Base-by-base conservation (phyloP, 2,329 filamentous ascomycete species). In the Ceratocystis alfenasii region DNA sequence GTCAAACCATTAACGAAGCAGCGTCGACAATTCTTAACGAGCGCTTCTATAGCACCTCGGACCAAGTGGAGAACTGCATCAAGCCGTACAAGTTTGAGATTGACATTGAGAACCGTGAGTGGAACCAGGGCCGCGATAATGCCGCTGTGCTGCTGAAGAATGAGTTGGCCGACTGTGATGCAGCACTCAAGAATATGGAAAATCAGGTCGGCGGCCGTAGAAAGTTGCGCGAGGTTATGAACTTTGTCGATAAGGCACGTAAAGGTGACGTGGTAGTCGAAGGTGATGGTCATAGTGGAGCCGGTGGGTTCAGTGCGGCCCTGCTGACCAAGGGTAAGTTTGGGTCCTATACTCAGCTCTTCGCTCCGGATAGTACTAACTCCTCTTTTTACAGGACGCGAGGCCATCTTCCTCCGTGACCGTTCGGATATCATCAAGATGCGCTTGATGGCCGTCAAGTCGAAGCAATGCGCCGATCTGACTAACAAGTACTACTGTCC, bases 21-120 rank as follows among this genome's bases (percentile, higher is more conserved):
- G 90, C 91, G 1, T 88, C 90, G 0, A 88, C 85, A 30, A 97
- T 99, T 64, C 78, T 99, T 12, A 94, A 94, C 70, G 94, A 99
- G 72, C 83, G 93, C 15, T 96, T 95, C 69, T 97, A 96, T 77
- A 94, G 93, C 75, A 99, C 95, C 0, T 94, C 89, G 69, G 95
- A 99, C 72, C 94, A 97, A 76, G 89, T 99, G 0, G 94, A 99
- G 75, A 97, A 97, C 73, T 99, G 93, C 74, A 95, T 99, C 76
- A 99, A 99, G 75, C 94, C 95, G 0, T 99, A 93, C 79, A 99
- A 99, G 74, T 97, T 93, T 70, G 91, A 96, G 69, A 95, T 99
- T 67, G 94, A 99, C 71, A 86, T 99, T 57, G 90, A 96, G 72
- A 89, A 92, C 48, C 81, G 85, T 6, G 95, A 99, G 74, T 99